A percentile compares a stretch with the other conserved stretches of the same genome.
Conservation (phyloP, 2,329 filamentous ascomycete genomes). For the Fusarium sacchari region DNA sequence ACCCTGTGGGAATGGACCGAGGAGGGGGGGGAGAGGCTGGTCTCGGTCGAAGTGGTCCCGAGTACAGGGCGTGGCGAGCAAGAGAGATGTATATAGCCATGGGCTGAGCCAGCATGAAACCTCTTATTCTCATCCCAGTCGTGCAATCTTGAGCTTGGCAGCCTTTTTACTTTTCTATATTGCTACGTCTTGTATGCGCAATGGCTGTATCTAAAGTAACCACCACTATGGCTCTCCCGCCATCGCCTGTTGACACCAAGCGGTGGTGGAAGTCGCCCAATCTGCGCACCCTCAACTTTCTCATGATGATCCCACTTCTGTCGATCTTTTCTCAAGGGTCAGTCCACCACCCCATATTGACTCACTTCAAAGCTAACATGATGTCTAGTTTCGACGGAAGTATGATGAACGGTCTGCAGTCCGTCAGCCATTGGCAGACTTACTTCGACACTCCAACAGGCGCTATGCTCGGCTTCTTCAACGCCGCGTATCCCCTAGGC, state of each 20-base stretch:
- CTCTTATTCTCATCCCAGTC: neutral
- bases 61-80: neutral
- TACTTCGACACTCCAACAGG: neutral
- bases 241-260: neutral
- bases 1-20: neutral
- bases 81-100: neutral
- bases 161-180: neutral
- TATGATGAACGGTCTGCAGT: constrained; percentile 6
- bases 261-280: neutral
- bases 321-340: neutral
- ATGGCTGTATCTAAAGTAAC: neutral
- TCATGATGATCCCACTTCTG: constrained; percentile 1
- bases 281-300: neutral
- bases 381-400: neutral
- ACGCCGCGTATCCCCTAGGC: neutral
- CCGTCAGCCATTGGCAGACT: neutral
- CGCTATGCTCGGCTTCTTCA: neutral
- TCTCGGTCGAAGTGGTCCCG: neutral
- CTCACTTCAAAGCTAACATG: neutral
- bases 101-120: neutral
- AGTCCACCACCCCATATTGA: accelerated
- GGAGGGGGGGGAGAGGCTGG: neutral
- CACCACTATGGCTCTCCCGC: neutral
- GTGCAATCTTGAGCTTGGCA: neutral
- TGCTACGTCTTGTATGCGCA: neutral